These are phyloP conservation scores for Didymella lethalis DNA, from an alignment of 2,329 filamentous ascomycete species.

Conservation along the genomic window DNA sequence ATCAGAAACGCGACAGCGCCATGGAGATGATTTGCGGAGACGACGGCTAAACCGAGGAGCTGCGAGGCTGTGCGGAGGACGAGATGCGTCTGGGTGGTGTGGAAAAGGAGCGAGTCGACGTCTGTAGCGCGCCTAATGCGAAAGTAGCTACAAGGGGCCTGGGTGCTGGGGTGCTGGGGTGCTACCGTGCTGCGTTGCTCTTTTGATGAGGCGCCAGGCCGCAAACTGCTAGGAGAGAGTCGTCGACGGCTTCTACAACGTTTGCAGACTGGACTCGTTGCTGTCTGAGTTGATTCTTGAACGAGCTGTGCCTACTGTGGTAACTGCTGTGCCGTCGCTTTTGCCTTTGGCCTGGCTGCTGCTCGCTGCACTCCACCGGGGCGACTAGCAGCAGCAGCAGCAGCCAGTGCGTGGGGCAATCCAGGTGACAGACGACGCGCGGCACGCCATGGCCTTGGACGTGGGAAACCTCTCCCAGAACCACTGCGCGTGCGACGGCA, in stretches of 20 bases:
- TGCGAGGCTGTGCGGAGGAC: constrained; percentile 15
- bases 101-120: constrained; percentile 11
- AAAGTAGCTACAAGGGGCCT: constrained; percentile 10
- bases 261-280: neutral
- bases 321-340: neutral
- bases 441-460: constrained; percentile 3
- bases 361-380: neutral
- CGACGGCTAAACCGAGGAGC: constrained; percentile 1
- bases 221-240: constrained; percentile 5
- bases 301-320: neutral
- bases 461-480: neutral
- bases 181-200: neutral
- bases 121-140: constrained; percentile 11
- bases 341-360: constrained; percentile 1
- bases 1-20: constrained; percentile 11
- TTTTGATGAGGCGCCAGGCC: constrained; percentile 12
- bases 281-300: neutral
- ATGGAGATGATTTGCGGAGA: constrained; percentile 6
- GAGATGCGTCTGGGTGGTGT: constrained; percentile 14
- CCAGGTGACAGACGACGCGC: constrained; percentile 3
- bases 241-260: neutral
- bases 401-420: constrained; percentile 1
- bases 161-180: neutral
- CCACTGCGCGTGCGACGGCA: neutral
- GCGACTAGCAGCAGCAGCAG: neutral